These are phyloP conservation scores for Symbiodinium natans DNA, from an alignment of 73 alveolate species.

Conservation along the genomic window DNA sequence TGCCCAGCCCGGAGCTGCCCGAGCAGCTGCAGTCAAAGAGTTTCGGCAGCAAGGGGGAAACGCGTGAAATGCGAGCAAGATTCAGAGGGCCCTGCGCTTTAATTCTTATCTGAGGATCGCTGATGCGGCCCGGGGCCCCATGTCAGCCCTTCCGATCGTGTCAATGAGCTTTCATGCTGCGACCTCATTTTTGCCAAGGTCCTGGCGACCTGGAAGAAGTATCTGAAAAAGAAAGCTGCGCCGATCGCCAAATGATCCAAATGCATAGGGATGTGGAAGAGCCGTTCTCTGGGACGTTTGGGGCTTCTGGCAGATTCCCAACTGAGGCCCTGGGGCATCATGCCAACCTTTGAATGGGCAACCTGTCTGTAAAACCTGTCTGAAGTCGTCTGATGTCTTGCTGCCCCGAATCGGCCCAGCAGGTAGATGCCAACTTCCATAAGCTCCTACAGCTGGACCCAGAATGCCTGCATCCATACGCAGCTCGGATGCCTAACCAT, in stretches of 20 bases:
- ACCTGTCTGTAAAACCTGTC: neutral
- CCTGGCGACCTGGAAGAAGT: slow-evolving; percentile 48
- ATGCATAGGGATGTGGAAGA: neutral
- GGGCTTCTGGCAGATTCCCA: neutral
- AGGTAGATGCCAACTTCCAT: slow-evolving; percentile 53
- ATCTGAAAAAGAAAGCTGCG: slow-evolving; percentile 73
- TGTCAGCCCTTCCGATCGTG: too few species aligned
- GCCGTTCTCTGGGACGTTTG: neutral
- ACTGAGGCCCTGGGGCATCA: slow-evolving; percentile 84
- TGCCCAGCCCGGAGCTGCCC: slow-evolving; percentile 77
- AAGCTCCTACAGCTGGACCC: slow-evolving; percentile 67
- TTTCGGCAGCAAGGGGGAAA: neutral
- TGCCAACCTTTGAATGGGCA: slow-evolving; percentile 76
- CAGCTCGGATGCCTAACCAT: neutral
- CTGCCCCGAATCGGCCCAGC: too few species aligned
- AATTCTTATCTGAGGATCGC: neutral
- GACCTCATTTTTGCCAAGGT: neutral
- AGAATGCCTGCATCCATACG: slow-evolving; percentile 79
- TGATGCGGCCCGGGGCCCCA: slow-evolving; percentile 16
- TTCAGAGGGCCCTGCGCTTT: neutral
- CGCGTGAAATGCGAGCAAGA: neutral
- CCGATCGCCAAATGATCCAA: neutral
- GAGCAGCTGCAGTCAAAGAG: slow-evolving; percentile 68
- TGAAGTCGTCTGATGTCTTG: neutral
- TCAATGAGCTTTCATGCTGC: neutral